Evolutionary conservation across 2,329 filamentous ascomycete species (phyloP).

Genomic region (Penicillium oxalicum): DNA sequence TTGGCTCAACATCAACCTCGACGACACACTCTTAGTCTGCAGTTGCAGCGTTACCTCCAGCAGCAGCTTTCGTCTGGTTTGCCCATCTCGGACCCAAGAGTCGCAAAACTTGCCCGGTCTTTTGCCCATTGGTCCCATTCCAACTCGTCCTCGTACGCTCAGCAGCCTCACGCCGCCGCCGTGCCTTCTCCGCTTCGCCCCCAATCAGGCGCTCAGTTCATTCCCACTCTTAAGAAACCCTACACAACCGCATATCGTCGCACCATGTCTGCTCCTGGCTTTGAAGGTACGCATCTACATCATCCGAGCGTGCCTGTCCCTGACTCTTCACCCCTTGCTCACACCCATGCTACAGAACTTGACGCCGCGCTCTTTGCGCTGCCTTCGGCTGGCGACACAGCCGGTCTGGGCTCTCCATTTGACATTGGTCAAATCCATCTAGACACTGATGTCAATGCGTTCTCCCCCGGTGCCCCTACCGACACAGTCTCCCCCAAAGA

Average conservation of each 20-base stretch:
- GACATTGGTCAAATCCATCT: conserved; percentile 13
- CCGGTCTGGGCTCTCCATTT: conserved; percentile 13
- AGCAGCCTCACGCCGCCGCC: conserved; percentile 33
- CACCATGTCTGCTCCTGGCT: conserved; percentile 37
- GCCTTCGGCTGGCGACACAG: conserved; percentile 17
- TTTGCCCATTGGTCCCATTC: conserved; percentile 34
- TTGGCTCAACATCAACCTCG: conserved; percentile 32
- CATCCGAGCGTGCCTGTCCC: conserved; percentile 12
- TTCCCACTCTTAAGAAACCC: conserved; percentile 24
- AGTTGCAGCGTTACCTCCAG: conserved; percentile 31
- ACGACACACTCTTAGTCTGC: conserved; percentile 33
- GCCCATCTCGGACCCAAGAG: conserved; percentile 35
- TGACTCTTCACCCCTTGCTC: conserved; percentile 24
- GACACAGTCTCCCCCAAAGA: conserved; percentile 82
- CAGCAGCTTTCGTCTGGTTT: conserved; percentile 29
- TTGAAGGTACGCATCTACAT: conserved; percentile 28
- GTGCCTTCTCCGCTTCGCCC: conserved; percentile 36
- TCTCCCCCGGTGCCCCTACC: conserved; percentile 24
- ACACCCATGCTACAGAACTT: conserved; percentile 11
- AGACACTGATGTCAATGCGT: conserved; percentile 18
- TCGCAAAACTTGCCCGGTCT: conserved; percentile 38
- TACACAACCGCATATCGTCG: conserved; percentile 25
- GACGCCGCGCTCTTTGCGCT: conserved; percentile 29
- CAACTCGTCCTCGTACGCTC: conserved; percentile 24
- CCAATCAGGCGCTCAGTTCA: conserved; percentile 37